Evolutionary conservation across 2,329 filamentous ascomycete species (phyloP).

Genomic region (Botrytis byssoidea): DNA sequence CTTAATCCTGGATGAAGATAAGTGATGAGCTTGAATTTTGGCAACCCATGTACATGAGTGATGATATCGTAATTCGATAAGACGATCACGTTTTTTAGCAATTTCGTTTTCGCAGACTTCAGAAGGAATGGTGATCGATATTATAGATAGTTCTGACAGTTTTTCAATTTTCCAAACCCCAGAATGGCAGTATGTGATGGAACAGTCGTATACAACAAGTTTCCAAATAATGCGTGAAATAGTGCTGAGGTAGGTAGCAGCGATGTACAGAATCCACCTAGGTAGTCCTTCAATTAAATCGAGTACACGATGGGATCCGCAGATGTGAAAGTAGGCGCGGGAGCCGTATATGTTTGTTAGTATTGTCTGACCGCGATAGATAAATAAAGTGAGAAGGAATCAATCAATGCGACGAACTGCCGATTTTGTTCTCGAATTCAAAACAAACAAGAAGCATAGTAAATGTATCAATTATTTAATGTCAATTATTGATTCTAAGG

Average conservation of each 20-base stretch:
- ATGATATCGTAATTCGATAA: not conserved
- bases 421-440: not conserved
- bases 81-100: not conserved
- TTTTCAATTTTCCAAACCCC: not conserved
- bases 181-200: not conserved
- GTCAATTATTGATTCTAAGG: not conserved
- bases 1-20: conserved; percentile 4
- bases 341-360: not conserved
- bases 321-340: not conserved
- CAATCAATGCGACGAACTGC: not conserved
- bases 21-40: not conserved
- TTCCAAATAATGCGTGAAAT: not conserved
- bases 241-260: not conserved
- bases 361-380: not conserved
- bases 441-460: not conserved
- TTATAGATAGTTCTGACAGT: not conserved
- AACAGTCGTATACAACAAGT: not conserved
- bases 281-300: not conserved
- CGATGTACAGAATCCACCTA: not conserved
- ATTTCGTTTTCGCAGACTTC: not conserved
- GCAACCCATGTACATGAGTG: not conserved
- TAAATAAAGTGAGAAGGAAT: not conserved
- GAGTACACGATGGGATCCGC: not conserved
- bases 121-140: not conserved
- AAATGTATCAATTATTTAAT: not conserved